Evolutionary conservation across 2,329 filamentous ascomycete genomes (phyloP).

Genomic region (Fusarium gaditjirri): DNA sequence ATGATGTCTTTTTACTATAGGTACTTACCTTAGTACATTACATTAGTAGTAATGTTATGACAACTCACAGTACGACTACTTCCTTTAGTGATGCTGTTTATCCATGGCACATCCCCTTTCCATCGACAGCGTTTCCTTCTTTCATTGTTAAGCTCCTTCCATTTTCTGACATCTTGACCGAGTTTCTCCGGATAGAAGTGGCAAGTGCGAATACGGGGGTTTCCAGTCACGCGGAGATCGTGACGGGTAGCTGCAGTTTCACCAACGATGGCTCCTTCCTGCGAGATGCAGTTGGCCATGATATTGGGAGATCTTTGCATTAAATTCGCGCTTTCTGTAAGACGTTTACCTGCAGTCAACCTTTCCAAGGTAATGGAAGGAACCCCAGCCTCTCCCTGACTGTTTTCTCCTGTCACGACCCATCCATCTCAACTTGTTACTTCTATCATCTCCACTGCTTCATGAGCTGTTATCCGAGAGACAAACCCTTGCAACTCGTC

Average conservation of each 20-base stretch:
- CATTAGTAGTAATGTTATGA: too few relatives aligned
- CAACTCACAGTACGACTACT: too few relatives aligned
- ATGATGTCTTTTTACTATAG: not conserved
- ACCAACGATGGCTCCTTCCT: slow-evolving; percentile 18
- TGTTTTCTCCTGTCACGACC: not conserved
- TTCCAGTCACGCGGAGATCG: slow-evolving; percentile 9
- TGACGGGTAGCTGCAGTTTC: slow-evolving; percentile 29
- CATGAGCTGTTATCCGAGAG: not conserved
- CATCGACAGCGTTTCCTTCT: not conserved
- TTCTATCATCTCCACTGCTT: not conserved
- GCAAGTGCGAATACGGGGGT: not conserved
- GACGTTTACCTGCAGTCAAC: not conserved
- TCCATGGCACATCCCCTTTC: not conserved
- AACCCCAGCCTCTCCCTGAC: not conserved
- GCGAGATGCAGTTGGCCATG: slow-evolving; percentile 28
- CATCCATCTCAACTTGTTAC: not conserved
- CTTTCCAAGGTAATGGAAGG: not conserved
- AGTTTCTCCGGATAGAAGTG: not conserved
- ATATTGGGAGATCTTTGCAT: slow-evolving; percentile 1
- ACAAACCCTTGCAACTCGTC: not conserved
- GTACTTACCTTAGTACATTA: too few relatives aligned
- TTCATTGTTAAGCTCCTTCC: not conserved
- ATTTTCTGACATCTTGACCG: not conserved
- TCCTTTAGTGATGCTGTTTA: not conserved
- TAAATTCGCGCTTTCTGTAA: not conserved